Conservation (phyloP, 2,329 filamentous ascomycete genomes). For the Ampelomyces quisqualis region DNA sequence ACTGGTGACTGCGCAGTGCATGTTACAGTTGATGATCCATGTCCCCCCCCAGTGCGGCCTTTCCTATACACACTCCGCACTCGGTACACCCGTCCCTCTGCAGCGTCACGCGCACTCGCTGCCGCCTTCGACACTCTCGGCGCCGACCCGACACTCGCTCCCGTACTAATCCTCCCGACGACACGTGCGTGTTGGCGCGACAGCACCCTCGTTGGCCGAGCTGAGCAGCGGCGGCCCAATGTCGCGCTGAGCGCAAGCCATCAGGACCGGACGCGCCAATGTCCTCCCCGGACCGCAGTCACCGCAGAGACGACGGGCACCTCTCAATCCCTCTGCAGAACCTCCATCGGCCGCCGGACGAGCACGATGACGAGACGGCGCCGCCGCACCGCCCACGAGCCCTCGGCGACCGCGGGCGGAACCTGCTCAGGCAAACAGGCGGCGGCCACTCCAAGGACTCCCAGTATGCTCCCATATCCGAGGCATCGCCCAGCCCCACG, state of each 20-base stretch:
- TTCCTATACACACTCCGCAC: conserved; percentile 1
- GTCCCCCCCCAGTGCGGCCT: too few relatives aligned
- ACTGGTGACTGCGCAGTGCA: neutral
- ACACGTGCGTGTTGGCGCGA: conserved; percentile 23
- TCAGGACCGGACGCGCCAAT: conserved; percentile 43
- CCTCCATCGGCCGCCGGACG: conserved; percentile 45
- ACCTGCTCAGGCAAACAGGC: conserved; percentile 49
- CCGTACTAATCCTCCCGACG: conserved; percentile 4
- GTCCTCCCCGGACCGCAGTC: conserved; percentile 52
- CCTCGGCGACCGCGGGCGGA: conserved; percentile 52
- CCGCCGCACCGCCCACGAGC: conserved; percentile 45
- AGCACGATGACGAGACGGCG: conserved; percentile 32
- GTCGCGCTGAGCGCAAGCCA: conserved; percentile 27
- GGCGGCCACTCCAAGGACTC: conserved; percentile 42
- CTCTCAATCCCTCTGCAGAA: conserved; percentile 72
- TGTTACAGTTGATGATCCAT: too few relatives aligned
- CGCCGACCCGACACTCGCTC: neutral
- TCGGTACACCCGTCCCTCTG: conserved; percentile 3
- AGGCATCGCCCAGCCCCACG: conserved; percentile 54
- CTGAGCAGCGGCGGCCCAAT: conserved; percentile 34
- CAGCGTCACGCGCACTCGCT: conserved; percentile 2
- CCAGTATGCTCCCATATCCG: conserved; percentile 56
- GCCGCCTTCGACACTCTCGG: neutral
- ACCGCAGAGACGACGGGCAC: conserved; percentile 51
- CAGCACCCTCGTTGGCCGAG: conserved; percentile 22